Evolutionary conservation across 2,329 filamentous ascomycete genomes (phyloP).

Genomic region (Penicillium sp.): DNA sequence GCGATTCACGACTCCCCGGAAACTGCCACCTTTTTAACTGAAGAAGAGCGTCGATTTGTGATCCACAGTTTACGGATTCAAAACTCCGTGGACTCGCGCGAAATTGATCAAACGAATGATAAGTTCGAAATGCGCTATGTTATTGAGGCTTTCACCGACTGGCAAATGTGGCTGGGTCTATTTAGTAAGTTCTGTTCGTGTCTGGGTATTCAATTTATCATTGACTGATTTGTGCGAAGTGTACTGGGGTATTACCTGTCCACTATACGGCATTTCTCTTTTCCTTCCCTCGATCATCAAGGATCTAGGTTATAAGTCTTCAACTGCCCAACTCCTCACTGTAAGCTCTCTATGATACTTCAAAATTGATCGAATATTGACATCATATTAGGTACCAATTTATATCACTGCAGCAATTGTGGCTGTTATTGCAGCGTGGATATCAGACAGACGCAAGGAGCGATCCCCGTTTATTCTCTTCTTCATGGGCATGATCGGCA

Average conservation of each 20-base stretch:
- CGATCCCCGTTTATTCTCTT: constrained; percentile 56
- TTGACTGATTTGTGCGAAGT: constrained; percentile 23
- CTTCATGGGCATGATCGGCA: constrained; percentile 53
- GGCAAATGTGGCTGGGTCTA: constrained; percentile 42
- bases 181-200: constrained; percentile 30
- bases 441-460: constrained; percentile 57
- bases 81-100: constrained; percentile 26
- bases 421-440: constrained; percentile 48
- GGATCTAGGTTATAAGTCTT: constrained; percentile 40
- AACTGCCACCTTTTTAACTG: constrained; percentile 43
- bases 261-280: constrained; percentile 43
- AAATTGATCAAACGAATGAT: constrained; percentile 28
- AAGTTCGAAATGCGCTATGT: constrained; percentile 43
- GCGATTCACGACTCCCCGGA: constrained; percentile 49
- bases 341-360: constrained; percentile 12
- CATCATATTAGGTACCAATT: constrained; percentile 31
- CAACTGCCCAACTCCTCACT: constrained; percentile 42
- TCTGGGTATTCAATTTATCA: background rate
- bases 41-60: constrained; percentile 41
- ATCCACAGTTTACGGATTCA: constrained; percentile 40
- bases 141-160: constrained; percentile 40
- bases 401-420: constrained; percentile 42
- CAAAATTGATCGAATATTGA: background rate
- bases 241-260: constrained; percentile 44
- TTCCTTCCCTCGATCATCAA: constrained; percentile 45